Base-by-base conservation (phyloP, 768 basidiomycete species). In the Mycena olivaceomarginata region DNA sequence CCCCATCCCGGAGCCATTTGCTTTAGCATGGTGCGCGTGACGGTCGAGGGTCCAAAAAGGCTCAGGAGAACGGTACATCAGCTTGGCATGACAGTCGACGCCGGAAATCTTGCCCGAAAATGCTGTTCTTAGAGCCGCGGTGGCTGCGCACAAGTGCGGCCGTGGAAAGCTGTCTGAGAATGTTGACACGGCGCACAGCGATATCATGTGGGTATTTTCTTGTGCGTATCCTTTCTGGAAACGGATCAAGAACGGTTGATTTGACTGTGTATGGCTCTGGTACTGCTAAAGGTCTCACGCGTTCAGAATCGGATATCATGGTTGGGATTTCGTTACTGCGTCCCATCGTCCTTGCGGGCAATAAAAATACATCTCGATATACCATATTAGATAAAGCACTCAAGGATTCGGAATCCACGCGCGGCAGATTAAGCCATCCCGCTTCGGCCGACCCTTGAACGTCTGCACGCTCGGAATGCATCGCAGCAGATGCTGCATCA, bases 401-500 rank as follows among this genome's bases (percentile, higher is more conserved):
- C 45, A 66, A 22, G 63, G 6, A 6, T 53, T 45, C 20, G 40
- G 12, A 16, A 1, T 22, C 45, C 65, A 31, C 2, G 22, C 4
- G 37, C 20, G 37, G 41, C 67, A 41, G 18, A 2, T 10, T 16
- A 2, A 6, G 51, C 45, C 45, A n/a, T n/a, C n/a, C n/a, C n/a
- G n/a, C 31, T 56, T 46, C 5, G 60, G 56, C 68, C 15, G 40
- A 2, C 72, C 72, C n/a, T 62, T 73, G 57, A 77, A 77, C 37
- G 60, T 74, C 63, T 31, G 53, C 5, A 77, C 0, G 18, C 22
- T 72, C 22, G 76, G 76, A 22, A 77, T 73, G 16, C 72, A 66
- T 4, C 43, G 43, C 37, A 72, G 62, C 1, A 77, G n/a, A 9
- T 77, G 76, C 40, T 77, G 67, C 76, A 77, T 77, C 18, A 77